These are phyloP conservation scores for Aaosphaeria arxii DNA, from an alignment of 2,329 filamentous ascomycete species.

Conservation along the genomic window DNA sequence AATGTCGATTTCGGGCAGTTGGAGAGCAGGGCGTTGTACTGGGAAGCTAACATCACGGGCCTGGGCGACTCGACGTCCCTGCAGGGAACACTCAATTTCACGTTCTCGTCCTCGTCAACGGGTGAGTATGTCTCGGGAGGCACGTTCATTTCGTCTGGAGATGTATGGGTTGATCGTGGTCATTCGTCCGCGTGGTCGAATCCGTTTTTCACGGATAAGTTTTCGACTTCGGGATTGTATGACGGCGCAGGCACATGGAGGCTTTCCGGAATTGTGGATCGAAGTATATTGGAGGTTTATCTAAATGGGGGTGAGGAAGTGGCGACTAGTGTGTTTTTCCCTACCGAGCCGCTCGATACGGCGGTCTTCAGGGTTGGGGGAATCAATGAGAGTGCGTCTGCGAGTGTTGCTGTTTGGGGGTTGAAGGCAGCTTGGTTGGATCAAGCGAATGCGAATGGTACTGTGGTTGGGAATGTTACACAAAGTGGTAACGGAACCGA, in stretches of 20 bases:
- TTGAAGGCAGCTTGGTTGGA: conserved; percentile 38
- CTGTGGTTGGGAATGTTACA: conserved; percentile 37
- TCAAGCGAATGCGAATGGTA: conserved; percentile 23
- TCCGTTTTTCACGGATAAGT: conserved; percentile 56
- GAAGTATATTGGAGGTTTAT: conserved; percentile 56
- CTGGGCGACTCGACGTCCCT: conserved; percentile 32
- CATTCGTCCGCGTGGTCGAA: conserved; percentile 51
- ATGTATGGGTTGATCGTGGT: conserved; percentile 52
- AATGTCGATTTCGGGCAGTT: conserved; percentile 52
- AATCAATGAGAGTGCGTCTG: conserved; percentile 32
- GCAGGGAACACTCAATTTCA: conserved; percentile 49
- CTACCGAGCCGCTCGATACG: conserved; percentile 41
- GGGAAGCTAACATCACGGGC: conserved; percentile 53
- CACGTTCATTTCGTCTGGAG: conserved; percentile 46
- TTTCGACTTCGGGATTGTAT: conserved; percentile 36
- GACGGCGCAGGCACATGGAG: conserved; percentile 31
- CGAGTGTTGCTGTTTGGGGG: conserved; percentile 39
- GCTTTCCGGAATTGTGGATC: conserved; percentile 53
- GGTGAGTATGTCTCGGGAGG: conserved; percentile 52
- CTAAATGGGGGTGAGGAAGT: conserved; percentile 50
- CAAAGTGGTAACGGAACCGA: neutral
- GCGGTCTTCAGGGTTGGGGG: conserved; percentile 32
- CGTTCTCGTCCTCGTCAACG: conserved; percentile 49
- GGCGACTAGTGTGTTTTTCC: conserved; percentile 53
- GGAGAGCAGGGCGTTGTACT: conserved; percentile 51